Evolutionary conservation across 2,329 filamentous ascomycete species (phyloP).

Genomic region (Fusarium mangiferae): DNA sequence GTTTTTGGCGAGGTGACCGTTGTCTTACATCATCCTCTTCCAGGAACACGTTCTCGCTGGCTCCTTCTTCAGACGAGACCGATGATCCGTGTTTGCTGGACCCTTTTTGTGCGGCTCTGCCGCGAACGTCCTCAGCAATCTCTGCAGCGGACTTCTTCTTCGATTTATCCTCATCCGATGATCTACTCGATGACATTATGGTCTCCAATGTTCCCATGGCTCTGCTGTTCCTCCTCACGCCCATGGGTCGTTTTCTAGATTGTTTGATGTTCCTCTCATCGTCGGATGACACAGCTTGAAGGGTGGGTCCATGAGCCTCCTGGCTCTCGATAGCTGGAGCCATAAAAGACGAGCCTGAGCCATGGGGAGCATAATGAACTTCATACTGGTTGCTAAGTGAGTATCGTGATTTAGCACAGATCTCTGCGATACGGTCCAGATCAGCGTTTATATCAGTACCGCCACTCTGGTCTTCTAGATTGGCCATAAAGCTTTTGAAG

Average conservation of each 20-base stretch:
- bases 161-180: conserved; percentile 70
- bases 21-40: conserved; percentile 32
- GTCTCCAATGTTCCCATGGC: conserved; percentile 73
- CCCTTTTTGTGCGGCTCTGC: conserved; percentile 56
- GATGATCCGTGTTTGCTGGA: conserved; percentile 47
- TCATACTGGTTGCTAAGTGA: conserved; percentile 75
- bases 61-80: conserved; percentile 46
- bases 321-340: conserved; percentile 45
- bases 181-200: conserved; percentile 73
- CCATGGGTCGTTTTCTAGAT: conserved; percentile 54
- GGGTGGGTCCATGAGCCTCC: conserved; percentile 59
- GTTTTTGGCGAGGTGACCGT: conserved; percentile 40
- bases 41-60: conserved; percentile 38
- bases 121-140: conserved; percentile 64
- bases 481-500: conserved; percentile 72
- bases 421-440: conserved; percentile 73
- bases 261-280: conserved; percentile 59
- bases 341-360: conserved; percentile 63
- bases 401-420: conserved; percentile 72
- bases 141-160: conserved; percentile 69
- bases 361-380: conserved; percentile 71
- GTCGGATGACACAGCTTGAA: conserved; percentile 67
- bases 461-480: conserved; percentile 58
- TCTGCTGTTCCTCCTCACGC: conserved; percentile 58
- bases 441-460: conserved; percentile 64